Evolutionary conservation across 148 eudicot species (phyloP), one percentile per base, ranked within the genome.

Genomic region (Rhododendron vialii): DNA sequence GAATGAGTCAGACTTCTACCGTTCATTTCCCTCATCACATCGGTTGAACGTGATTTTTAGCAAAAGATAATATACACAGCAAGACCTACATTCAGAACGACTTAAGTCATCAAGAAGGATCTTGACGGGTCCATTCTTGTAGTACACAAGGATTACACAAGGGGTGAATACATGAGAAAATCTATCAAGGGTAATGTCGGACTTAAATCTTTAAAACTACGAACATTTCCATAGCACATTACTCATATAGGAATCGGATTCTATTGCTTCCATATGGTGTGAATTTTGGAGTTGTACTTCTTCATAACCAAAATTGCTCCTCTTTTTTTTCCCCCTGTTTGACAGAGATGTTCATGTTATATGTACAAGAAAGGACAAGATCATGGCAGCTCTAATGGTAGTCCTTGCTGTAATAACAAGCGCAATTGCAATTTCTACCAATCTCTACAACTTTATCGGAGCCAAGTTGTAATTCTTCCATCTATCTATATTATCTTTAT

Each of bases 271-370:
- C 1, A 6, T 18, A 33, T 53, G 43, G 20, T 36, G 1, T 1
- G 22, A 20, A 20, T n/a, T 82, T 65, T 26, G 73, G 73, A 65
- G 12, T 26, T 65, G 11, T 26, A 65, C 4, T 26, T 24, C 9
- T 24, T 65, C 30, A 11, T 20, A 53, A 82, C 10, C 7, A 48
- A 51, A 74, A 30, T n/a, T n/a, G 17, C 28, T 6, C 47, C 59
- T 26, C 59, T 26, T 76, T 43, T 2, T 86, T 43, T 86, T 5
- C 7, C 0, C 50, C 75, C 78, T 43, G 26, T 75, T 50, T 90
- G 78, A 80, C 96, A 97, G 99, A 88, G 96, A 97, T 90, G 91
- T 93, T 55, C 98, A 92, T 83, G 95, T 98, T 1, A 91, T 96
- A 85, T 92, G 98, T 28, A 85, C 95, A 47, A 85, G 87, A 75